These are phyloP conservation scores for Penicillium tannophilum DNA, from an alignment of 495 filamentous ascomycete species.

Conservation along the genomic window DNA sequence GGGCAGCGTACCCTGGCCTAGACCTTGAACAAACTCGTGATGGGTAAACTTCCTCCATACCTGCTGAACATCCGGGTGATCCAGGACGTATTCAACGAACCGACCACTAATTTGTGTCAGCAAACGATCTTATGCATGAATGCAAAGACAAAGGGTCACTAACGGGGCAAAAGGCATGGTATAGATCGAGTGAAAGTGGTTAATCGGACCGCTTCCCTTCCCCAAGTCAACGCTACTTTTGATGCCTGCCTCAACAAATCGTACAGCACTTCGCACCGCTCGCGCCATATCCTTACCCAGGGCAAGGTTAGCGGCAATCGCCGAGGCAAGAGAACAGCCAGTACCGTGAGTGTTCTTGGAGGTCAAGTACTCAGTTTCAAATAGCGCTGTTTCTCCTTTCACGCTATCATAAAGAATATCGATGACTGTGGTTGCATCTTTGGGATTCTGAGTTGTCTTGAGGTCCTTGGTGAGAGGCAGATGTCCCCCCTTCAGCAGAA, in stretches of 20 bases:
- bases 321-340: constrained; percentile 91
- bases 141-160: constrained; percentile 28
- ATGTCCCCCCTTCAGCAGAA: constrained; percentile 92
- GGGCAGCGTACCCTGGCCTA: constrained; percentile 74
- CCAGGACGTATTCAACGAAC: constrained; percentile 84
- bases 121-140: not conserved
- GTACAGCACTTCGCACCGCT: constrained; percentile 71
- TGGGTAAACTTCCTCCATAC: constrained; percentile 74
- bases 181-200: constrained; percentile 88
- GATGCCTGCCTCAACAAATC: constrained; percentile 85
- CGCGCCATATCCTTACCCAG: constrained; percentile 59
- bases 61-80: constrained; percentile 67
- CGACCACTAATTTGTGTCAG: constrained; percentile 57
- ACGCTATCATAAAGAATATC: constrained; percentile 72
- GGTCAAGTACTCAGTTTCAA: constrained; percentile 68
- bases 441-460: constrained; percentile 51
- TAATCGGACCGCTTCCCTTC: constrained; percentile 83
- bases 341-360: constrained; percentile 92
- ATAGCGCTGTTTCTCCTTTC: constrained; percentile 42
- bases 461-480: constrained; percentile 68
- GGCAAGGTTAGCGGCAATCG: constrained; percentile 86
- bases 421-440: constrained; percentile 65
- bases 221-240: constrained; percentile 72
- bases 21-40: constrained; percentile 76
- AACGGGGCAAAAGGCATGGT: constrained; percentile 82